These are phyloP conservation scores for Aspergillus tubingensis DNA, from an alignment of 2,329 filamentous ascomycete species.

Conservation along the genomic window DNA sequence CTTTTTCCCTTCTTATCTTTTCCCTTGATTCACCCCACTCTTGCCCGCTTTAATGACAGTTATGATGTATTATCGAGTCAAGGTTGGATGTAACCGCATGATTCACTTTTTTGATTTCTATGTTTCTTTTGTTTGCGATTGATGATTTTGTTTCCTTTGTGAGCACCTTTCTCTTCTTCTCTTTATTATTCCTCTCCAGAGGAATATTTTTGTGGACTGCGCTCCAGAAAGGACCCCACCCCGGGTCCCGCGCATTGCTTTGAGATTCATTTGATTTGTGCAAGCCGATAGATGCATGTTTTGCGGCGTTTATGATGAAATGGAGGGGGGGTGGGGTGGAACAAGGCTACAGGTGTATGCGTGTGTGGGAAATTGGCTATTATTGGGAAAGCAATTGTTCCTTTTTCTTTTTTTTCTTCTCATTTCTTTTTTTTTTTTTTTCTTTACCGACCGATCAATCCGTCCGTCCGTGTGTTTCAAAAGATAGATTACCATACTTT, in stretches of 20 bases:
- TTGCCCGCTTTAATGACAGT: conserved; percentile 7
- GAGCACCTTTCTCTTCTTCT: neutral
- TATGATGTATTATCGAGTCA: conserved; percentile 9
- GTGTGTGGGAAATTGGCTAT: conserved; percentile 3
- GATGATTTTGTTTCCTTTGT: neutral
- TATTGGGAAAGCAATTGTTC: conserved; percentile 7
- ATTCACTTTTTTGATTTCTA: conserved; percentile 11
- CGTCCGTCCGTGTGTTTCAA: neutral
- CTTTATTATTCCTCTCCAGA: neutral
- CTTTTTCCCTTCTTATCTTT: neutral
- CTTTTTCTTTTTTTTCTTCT: conserved; percentile 3
- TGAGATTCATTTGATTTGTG: neutral
- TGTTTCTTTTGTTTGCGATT: conserved; percentile 11
- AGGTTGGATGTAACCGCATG: conserved; percentile 4
- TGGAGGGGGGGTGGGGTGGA: neutral
- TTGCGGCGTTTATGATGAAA: conserved; percentile 4
- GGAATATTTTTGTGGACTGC: neutral
- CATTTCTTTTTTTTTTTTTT: neutral
- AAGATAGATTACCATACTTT: neutral
- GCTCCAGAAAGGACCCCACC: neutral
- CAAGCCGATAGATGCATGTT: conserved; percentile 13
- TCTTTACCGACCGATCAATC: neutral
- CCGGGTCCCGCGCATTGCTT: neutral
- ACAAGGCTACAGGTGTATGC: neutral
- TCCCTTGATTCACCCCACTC: too few species aligned